phyloP scores from a whole-genome alignment of 2,329 filamentous ascomycete species.

The Fusarium decemcellulare region DNA sequence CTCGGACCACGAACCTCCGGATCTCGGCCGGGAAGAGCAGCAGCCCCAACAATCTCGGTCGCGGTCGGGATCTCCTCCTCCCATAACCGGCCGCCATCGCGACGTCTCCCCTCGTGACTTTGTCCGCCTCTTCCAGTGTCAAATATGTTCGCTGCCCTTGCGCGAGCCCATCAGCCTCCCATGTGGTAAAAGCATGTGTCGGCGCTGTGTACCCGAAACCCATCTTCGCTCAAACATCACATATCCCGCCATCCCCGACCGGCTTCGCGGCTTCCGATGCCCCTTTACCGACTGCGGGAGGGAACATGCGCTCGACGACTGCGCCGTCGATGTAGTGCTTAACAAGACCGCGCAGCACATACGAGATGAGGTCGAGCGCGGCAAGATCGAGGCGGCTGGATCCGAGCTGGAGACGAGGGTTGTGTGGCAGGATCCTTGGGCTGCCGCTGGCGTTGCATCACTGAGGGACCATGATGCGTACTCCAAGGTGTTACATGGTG shows the following conservation, averaged over 20 bases:
- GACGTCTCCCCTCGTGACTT: conserved; percentile 48
- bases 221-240: conserved; percentile 79
- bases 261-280: conserved; percentile 81
- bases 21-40: conserved; percentile 14
- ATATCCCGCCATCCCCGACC: conserved; percentile 78
- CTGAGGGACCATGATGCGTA: conserved; percentile 52
- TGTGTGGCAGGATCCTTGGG: conserved; percentile 55
- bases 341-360: conserved; percentile 78
- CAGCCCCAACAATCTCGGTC: conserved; percentile 19
- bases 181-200: conserved; percentile 86
- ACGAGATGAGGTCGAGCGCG: conserved; percentile 64
- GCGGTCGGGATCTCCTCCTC: conserved; percentile 19
- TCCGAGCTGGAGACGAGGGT: conserved; percentile 55
- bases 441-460: conserved; percentile 58
- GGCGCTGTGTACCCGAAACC: conserved; percentile 77
- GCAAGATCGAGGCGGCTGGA: conserved; percentile 48
- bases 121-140: conserved; percentile 83
- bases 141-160: conserved; percentile 78
- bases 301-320: conserved; percentile 85
- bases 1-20: conserved; percentile 19
- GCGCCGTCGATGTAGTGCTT: conserved; percentile 81
- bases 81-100: conserved; percentile 21
- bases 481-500: conserved; percentile 63
- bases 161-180: conserved; percentile 81
- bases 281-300: conserved; percentile 75